Base-by-base conservation (phyloP, 1,139 yeast species). In the Cylindricascospora bacillispora region DNA sequence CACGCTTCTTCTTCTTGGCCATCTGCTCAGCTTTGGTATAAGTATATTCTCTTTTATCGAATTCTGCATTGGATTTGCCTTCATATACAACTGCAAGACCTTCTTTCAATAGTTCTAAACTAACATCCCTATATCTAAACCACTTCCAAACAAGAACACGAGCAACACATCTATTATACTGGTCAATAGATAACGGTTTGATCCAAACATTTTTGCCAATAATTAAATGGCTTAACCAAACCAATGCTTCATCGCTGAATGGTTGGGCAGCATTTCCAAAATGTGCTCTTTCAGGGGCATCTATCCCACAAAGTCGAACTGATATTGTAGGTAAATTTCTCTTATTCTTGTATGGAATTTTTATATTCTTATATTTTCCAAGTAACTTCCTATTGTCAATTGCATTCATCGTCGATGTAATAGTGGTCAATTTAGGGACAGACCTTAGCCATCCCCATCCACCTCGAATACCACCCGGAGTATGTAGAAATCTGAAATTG, bases 191-290 rank as follows among this genome's bases (percentile, higher is more conserved):
- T 30, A 80, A 65, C 0, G 97, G 95, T 32, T 79, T 73, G 4
- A 89, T 67, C 35, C 78, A 69, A 6, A 86, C 77, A 34, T 66
- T 62, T 27, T 70, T 63, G 1, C 92, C 89, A 30, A 76, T 48
- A 1, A 86, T 48, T 43, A 70, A 78, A 12, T 57, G 44, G 26
- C 76, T 60, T 21, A 89, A 61, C 95, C 95, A 89, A 4, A 49
- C 47, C 35, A 86, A 56, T 0, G 95, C 92, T 39, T 89, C 97
- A 29, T 75, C 82, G 19, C 93, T 72, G 48, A 59, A 79, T 0
- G 93, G 93, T 50, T 89, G 98, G 0, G 94, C 80, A 0, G 93
- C 86, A 39, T 80, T 80, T 1, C 99, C 99, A 57, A 83, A 89
- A 60, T 89, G 97, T 2, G 93, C 71, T 25, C 93, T 60, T 51